Evolutionary conservation across 2,329 filamentous ascomycete species (phyloP).

Genomic region (Ophiosphaerella korrae): DNA sequence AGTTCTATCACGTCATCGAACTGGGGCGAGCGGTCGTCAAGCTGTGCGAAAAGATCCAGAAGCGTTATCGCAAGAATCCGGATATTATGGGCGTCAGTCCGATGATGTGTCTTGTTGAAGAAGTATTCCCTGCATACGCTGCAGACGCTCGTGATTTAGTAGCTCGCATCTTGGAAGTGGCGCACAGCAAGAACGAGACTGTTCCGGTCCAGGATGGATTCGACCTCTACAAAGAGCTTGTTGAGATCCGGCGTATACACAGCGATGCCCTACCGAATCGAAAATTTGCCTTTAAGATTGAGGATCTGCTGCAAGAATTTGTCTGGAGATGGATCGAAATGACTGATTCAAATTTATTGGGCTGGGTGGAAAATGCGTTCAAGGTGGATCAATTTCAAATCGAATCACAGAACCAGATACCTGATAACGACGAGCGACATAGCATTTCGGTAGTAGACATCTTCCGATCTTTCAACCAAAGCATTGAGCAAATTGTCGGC

Average conservation of each 20-base stretch:
- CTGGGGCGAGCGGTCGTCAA: slow-evolving; percentile 85
- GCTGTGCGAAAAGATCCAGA: slow-evolving; percentile 85
- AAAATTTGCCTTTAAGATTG: slow-evolving; percentile 85
- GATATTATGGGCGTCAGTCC: slow-evolving; percentile 80
- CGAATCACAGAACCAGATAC: slow-evolving; percentile 66
- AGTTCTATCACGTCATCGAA: slow-evolving; percentile 88
- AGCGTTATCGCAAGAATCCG: slow-evolving; percentile 86
- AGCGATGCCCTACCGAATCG: slow-evolving; percentile 70
- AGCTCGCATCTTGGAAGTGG: slow-evolving; percentile 75
- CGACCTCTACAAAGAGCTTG: slow-evolving; percentile 86
- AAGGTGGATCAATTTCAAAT: slow-evolving; percentile 88
- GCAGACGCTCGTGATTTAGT: slow-evolving; percentile 87
- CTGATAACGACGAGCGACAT: slow-evolving; percentile 82
- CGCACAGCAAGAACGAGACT: slow-evolving; percentile 71
- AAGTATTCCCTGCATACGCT: slow-evolving; percentile 87
- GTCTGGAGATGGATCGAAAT: slow-evolving; percentile 93
- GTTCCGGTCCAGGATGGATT: slow-evolving; percentile 92
- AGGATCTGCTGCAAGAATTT: slow-evolving; percentile 84
- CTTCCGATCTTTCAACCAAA: slow-evolving; percentile 92
- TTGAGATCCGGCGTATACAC: slow-evolving; percentile 83
- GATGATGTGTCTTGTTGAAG: slow-evolving; percentile 75
- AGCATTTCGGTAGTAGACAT: slow-evolving; percentile 93
- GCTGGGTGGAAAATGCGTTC: slow-evolving; percentile 87
- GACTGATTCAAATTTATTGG: slow-evolving; percentile 78
- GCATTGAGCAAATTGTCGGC: slow-evolving; percentile 81